Percentiles rank a stretch among this genome's conserved stretches.
Evolutionary conservation across 495 filamentous ascomycete species (phyloP).

Genomic region (Lophiotrema nucula): DNA sequence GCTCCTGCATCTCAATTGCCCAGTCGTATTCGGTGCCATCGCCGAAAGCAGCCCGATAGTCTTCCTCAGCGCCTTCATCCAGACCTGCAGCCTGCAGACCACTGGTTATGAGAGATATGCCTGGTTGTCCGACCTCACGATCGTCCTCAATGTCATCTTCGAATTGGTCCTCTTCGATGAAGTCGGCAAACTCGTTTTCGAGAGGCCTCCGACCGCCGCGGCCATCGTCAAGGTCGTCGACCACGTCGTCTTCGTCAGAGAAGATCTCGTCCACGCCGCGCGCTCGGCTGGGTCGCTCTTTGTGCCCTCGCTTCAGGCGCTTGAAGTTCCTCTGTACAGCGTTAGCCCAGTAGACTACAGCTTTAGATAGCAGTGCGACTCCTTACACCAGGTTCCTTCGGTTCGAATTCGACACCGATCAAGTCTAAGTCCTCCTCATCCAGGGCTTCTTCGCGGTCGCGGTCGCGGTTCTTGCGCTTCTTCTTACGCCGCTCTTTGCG

Average conservation of each 20-base stretch:
- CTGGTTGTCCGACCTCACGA: conserved; percentile 74
- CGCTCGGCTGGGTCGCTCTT: conserved; percentile 60
- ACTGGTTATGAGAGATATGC: conserved; percentile 61
- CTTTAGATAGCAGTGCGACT: conserved; percentile 60
- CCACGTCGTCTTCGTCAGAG: conserved; percentile 84
- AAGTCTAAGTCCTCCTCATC: conserved; percentile 97
- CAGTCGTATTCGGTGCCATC: conserved; percentile 93
- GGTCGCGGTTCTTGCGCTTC: conserved; percentile 61
- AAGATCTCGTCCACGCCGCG: conserved; percentile 87
- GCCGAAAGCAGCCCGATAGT: conserved; percentile 94
- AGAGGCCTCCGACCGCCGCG: conserved; percentile 47
- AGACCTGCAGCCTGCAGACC: conserved; percentile 70
- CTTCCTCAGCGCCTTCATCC: conserved; percentile 86
- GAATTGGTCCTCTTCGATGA: conserved; percentile 94
- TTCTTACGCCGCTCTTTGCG: conserved; percentile 59
- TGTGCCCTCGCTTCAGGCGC: conserved; percentile 87
- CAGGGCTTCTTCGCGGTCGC: conserved; percentile 68
- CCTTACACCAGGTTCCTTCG: conserved; percentile 56
- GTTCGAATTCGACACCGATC: conserved; percentile 75
- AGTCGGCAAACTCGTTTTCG: conserved; percentile 90
- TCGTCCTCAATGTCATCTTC: conserved; percentile 84
- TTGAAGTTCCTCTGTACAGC: conserved; percentile 77
- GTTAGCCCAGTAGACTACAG: conserved; percentile 8
- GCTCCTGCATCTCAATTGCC: conserved; percentile 79
- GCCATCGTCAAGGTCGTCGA: conserved; percentile 35